phyloP scores from a whole-genome alignment of 202 grass and related monocot species.

The Setaria italica region DNA sequence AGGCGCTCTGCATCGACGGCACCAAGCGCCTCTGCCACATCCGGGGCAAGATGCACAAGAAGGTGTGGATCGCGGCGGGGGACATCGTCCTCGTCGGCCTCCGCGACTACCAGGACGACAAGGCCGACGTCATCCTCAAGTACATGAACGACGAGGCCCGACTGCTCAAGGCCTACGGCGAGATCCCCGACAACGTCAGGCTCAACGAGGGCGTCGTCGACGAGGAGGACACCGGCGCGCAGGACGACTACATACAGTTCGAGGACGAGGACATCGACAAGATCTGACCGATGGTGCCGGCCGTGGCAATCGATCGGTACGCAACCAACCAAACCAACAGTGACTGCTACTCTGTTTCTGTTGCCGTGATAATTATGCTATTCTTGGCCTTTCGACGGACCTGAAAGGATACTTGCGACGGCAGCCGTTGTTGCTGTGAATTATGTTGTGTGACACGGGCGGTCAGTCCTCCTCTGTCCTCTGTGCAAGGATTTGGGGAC shows the following conservation, averaged over 20 bases:
- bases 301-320: constrained; percentile 1
- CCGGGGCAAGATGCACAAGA: constrained; percentile 95
- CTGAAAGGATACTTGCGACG: background rate
- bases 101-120: constrained; percentile 97
- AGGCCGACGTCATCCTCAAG: constrained; percentile 95
- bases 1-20: constrained; percentile 86
- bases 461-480: background rate
- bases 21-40: constrained; percentile 88
- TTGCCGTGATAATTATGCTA: background rate
- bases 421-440: background rate
- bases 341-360: background rate
- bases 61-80: constrained; percentile 91
- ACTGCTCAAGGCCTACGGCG: constrained; percentile 73
- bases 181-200: constrained; percentile 65
- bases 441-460: background rate
- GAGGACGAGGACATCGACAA: constrained; percentile 98
- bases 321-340: background rate
- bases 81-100: constrained; percentile 92
- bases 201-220: constrained; percentile 77
- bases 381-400: background rate
- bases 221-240: constrained; percentile 63
- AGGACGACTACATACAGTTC: constrained; percentile 77
- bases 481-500: background rate
- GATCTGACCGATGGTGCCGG: constrained; percentile 21
- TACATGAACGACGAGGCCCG: constrained; percentile 87